phyloP scores from a whole-genome alignment of 1,284 basidiomycete genomes.

The Malassezia restricta region DNA sequence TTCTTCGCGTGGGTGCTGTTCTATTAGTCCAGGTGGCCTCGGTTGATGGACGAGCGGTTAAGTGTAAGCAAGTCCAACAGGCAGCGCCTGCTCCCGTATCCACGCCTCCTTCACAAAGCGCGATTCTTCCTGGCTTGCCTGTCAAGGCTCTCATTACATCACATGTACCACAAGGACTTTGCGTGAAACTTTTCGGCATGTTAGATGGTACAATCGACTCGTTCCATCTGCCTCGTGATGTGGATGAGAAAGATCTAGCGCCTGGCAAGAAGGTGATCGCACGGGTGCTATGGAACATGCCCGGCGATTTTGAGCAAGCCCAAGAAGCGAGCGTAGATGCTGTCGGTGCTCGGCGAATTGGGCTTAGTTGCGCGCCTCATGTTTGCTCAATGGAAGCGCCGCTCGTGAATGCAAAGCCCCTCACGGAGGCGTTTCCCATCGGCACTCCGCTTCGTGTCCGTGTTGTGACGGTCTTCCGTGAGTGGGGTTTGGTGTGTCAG shows the following conservation, averaged over 20 bases:
- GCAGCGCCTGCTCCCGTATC: slow-evolving; percentile 23
- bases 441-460: slow-evolving; percentile 27
- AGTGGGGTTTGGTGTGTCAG: slow-evolving; percentile 37
- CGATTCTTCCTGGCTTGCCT: slow-evolving; percentile 72
- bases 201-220: slow-evolving; percentile 83
- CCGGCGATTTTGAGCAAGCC: slow-evolving; percentile 6
- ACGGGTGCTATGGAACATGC: slow-evolving; percentile 61
- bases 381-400: slow-evolving; percentile 28
- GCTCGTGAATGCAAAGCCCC: slow-evolving; percentile 15
- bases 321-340: slow-evolving; percentile 18
- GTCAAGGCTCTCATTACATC: slow-evolving; percentile 76
- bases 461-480: slow-evolving; percentile 26
- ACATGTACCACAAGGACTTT: slow-evolving; percentile 65
- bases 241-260: slow-evolving; percentile 15
- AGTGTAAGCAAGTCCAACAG: slow-evolving; percentile 34
- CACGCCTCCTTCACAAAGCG: slow-evolving; percentile 53
- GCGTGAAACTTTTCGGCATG: slow-evolving; percentile 80
- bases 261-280: slow-evolving; percentile 56
- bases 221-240: slow-evolving; percentile 57
- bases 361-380: slow-evolving; percentile 32
- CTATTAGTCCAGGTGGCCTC: slow-evolving; percentile 39
- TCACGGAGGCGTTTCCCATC: slow-evolving; percentile 31
- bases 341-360: slow-evolving; percentile 32
- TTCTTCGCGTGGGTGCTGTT: slow-evolving; percentile 44
- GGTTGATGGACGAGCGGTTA: slow-evolving; percentile 41